These are phyloP conservation scores for Russula emetica DNA, from an alignment of 768 basidiomycete species.

Conservation along the genomic window DNA sequence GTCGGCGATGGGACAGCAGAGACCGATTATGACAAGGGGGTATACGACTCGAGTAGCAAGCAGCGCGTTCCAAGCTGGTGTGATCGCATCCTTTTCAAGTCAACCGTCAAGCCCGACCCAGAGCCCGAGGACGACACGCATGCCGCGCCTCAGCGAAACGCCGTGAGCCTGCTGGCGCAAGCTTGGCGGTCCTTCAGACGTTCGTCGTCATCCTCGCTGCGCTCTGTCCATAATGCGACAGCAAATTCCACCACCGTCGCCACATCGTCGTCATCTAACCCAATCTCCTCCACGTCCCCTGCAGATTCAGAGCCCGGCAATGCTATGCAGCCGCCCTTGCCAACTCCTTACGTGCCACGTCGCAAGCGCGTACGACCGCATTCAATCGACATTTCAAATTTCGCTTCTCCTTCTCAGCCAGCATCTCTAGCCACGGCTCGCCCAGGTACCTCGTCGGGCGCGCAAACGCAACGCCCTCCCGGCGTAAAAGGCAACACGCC, in stretches of 20 bases:
- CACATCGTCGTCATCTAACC: background rate
- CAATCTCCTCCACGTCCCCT: background rate
- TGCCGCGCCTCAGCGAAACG: constrained; percentile 33
- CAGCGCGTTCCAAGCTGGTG: constrained; percentile 87
- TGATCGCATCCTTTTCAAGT: constrained; percentile 80
- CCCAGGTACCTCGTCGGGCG: background rate
- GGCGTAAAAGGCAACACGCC: background rate
- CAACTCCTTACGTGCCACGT: constrained; percentile 16
- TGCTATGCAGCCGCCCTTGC: background rate
- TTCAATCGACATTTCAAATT: constrained; percentile 17
- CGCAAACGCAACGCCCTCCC: background rate
- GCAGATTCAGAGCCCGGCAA: constrained; percentile 1
- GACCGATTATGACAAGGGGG: constrained; percentile 52
- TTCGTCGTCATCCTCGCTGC: constrained; percentile 17
- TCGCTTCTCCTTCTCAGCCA: background rate
- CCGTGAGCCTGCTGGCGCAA: constrained; percentile 25
- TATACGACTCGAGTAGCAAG: constrained; percentile 79
- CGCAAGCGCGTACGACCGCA: constrained; percentile 21
- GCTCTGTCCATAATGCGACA: constrained; percentile 4
- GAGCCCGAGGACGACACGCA: constrained; percentile 40
- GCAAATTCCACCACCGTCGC: background rate
- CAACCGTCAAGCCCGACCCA: constrained; percentile 51
- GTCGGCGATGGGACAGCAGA: constrained; percentile 37
- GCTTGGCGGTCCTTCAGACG: constrained; percentile 28
- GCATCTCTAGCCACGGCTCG: background rate